These are phyloP conservation scores for Serendipita sp. DNA, from an alignment of 768 basidiomycete species.

Conservation along the genomic window DNA sequence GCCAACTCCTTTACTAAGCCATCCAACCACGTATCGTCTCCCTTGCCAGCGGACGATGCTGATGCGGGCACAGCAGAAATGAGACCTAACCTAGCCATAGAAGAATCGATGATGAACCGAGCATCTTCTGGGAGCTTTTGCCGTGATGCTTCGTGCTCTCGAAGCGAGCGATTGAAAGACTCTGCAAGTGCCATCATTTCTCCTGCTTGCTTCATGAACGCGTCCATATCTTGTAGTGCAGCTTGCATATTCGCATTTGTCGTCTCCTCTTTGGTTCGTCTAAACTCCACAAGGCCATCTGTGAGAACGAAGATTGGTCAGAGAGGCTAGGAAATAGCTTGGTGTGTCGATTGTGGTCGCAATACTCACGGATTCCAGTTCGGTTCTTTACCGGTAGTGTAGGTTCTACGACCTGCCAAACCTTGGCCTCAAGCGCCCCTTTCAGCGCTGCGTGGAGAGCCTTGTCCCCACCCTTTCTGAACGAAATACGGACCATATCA, in stretches of 20 bases:
- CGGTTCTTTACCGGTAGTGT: background rate
- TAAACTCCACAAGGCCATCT: slow-evolving; percentile 6
- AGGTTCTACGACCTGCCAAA: slow-evolving; percentile 44
- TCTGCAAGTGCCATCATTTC: slow-evolving; percentile 86
- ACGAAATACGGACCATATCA: slow-evolving; percentile 59
- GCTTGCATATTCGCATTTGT: slow-evolving; percentile 54
- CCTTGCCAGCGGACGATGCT: slow-evolving; percentile 74
- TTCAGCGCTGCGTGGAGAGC: slow-evolving; percentile 64
- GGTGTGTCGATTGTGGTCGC: no score
- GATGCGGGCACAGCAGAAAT: slow-evolving; percentile 64
- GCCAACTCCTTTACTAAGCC: slow-evolving; percentile 74
- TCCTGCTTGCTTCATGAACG: slow-evolving; percentile 75
- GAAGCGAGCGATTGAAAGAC: slow-evolving; percentile 70
- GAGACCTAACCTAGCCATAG: slow-evolving; percentile 78
- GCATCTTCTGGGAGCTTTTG: slow-evolving; percentile 40
- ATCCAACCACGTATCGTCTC: slow-evolving; percentile 64
- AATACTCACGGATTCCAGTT: slow-evolving; percentile 11
- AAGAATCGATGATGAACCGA: slow-evolving; percentile 63
- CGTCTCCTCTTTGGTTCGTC: slow-evolving; percentile 14
- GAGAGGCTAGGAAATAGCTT: slow-evolving; percentile 5
- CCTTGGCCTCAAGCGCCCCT: slow-evolving; percentile 47
- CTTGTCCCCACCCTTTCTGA: slow-evolving; percentile 82
- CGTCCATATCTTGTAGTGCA: slow-evolving; percentile 76
- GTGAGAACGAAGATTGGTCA: background rate
- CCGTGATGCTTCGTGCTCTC: slow-evolving; percentile 23